Evolutionary conservation across 208 protist species (phyloP).

Genomic region (Leishmania braziliensis): DNA sequence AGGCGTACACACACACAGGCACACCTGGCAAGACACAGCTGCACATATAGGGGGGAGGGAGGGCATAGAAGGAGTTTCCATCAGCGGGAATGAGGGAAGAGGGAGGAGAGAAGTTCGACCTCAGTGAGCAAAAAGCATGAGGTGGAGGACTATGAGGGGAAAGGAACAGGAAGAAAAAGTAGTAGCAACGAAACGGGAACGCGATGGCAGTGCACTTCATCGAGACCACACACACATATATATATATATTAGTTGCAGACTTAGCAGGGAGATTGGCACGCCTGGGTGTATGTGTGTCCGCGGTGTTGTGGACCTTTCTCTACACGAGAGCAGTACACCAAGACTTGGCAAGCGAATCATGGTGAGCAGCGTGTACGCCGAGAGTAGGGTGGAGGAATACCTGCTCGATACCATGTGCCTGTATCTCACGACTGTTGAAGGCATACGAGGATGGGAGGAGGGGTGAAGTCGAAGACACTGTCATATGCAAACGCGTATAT

Average conservation of each 20-base stretch:
- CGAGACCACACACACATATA: not conserved
- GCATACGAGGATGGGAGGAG: not conserved
- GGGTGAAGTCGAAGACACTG: not conserved
- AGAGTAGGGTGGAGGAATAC: not conserved
- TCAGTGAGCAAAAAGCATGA: not conserved
- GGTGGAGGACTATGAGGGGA: not conserved
- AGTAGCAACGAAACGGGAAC: not conserved
- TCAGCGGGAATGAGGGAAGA: not conserved
- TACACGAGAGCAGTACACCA: not conserved
- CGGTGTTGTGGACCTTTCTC: not conserved
- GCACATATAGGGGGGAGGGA: conserved; percentile 1
- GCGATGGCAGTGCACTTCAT: not conserved
- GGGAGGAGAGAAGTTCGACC: not conserved
- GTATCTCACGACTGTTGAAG: not conserved
- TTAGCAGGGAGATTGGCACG: not conserved
- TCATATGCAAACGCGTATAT: not conserved
- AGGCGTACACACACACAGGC: too few species aligned
- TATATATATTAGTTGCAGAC: not conserved
- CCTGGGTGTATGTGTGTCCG: not conserved
- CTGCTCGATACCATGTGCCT: not conserved
- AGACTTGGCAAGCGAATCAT: not conserved
- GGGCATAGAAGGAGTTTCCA: not conserved
- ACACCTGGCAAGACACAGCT: too few species aligned
- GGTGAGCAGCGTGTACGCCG: not conserved
- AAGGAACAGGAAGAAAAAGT: not conserved